phyloP scores from a whole-genome alignment of 441 rosid species.

The Viola pubescens region DNA sequence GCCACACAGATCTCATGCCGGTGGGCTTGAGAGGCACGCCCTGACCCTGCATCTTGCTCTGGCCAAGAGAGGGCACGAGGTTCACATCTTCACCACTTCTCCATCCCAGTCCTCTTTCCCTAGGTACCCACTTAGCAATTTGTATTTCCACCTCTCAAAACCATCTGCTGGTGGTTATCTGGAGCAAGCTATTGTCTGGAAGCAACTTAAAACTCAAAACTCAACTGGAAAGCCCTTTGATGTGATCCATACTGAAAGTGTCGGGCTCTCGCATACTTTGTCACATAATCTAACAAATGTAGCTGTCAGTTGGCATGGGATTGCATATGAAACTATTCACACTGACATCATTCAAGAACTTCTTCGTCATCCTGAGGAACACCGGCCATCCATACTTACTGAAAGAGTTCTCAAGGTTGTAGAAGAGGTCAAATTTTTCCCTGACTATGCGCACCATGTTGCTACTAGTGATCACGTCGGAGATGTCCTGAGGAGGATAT shows the following conservation, averaged over 20 bases:
- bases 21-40: constrained; percentile 87
- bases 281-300: constrained; percentile 51
- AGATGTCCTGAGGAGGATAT: constrained; percentile 70
- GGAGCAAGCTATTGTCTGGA: constrained; percentile 63
- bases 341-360: constrained; percentile 83
- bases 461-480: constrained; percentile 92
- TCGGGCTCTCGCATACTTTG: constrained; percentile 76
- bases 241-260: constrained; percentile 81
- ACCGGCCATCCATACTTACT: constrained; percentile 37
- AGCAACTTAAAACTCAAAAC: constrained; percentile 58
- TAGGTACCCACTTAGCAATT: constrained; percentile 32
- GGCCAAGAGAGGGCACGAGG: constrained; percentile 76
- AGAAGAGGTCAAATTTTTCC: constrained; percentile 78
- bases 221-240: constrained; percentile 63
- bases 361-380: constrained; percentile 47
- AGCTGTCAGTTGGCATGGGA: constrained; percentile 82
- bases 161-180: constrained; percentile 71
- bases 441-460: constrained; percentile 73
- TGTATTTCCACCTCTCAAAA: constrained; percentile 62
- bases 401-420: constrained; percentile 58
- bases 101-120: constrained; percentile 46
- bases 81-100: constrained; percentile 76
- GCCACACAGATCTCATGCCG: constrained; percentile 74
- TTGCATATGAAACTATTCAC: constrained; percentile 85
- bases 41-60: constrained; percentile 75